These are phyloP conservation scores for Talaromyces ruber DNA, from an alignment of 495 filamentous ascomycete species.

Conservation along the genomic window DNA sequence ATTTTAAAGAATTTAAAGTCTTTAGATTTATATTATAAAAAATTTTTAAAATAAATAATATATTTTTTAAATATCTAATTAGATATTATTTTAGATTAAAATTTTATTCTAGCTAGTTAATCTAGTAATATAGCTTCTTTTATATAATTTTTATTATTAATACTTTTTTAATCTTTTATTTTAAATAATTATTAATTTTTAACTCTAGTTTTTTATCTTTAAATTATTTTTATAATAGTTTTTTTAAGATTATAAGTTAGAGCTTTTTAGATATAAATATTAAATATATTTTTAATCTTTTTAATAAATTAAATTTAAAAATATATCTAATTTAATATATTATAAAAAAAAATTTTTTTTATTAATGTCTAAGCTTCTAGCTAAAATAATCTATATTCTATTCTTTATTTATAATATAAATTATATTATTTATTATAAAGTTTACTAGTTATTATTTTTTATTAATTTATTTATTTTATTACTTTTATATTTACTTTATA, in stretches of 20 bases:
- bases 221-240: not conserved
- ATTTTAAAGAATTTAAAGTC: too few species aligned
- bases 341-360: not conserved
- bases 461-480: not conserved
- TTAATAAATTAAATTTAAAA: not conserved
- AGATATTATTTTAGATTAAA: not conserved
- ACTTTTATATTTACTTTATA: not conserved
- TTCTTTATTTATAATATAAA: not conserved
- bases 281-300: not conserved
- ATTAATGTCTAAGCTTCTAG: not conserved
- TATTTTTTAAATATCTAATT: not conserved
- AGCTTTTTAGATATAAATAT: not conserved
- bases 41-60: not conserved
- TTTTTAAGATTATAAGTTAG: not conserved
- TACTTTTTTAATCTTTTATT: not conserved
- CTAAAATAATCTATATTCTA: not conserved
- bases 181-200: not conserved
- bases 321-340: not conserved
- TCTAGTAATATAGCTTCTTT: not conserved
- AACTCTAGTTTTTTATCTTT: not conserved
- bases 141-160: not conserved
- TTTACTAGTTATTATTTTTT: not conserved
- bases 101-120: not conserved
- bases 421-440: not conserved
- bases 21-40: not conserved